Conservation (phyloP, 2,329 filamentous ascomycete species). For the Ploettnerulaceae sp. region DNA sequence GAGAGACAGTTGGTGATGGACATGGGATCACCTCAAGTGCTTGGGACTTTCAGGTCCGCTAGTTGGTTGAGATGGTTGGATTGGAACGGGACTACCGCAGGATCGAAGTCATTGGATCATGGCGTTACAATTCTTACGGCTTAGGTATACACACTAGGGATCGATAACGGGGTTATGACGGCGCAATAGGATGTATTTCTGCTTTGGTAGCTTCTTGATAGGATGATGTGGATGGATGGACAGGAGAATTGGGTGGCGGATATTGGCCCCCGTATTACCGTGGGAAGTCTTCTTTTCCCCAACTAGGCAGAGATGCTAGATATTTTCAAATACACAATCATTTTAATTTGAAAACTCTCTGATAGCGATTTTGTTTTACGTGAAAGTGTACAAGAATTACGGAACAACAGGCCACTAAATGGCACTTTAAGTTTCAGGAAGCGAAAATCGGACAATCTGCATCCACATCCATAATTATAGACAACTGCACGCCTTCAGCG, state of each 20-base stretch:
- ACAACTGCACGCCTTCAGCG: background rate
- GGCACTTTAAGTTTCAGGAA: background rate
- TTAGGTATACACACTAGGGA: constrained; percentile 14
- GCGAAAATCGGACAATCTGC: background rate
- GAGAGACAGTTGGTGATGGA: constrained; percentile 8
- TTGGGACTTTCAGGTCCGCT: background rate
- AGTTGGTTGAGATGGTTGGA: background rate
- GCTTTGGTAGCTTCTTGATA: constrained; percentile 1
- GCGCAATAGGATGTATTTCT: constrained; percentile 12
- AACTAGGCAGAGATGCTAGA: constrained; percentile 8
- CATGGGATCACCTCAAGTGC: constrained; percentile 1
- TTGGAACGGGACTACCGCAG: constrained; percentile 16
- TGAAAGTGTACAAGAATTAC: no score
- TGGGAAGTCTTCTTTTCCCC: constrained; percentile 3
- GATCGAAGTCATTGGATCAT: constrained; percentile 22
- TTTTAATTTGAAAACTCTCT: background rate
- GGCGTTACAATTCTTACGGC: constrained; percentile 18
- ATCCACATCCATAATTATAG: background rate
- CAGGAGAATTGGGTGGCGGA: background rate
- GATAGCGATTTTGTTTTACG: background rate
- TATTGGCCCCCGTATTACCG: constrained; percentile 4
- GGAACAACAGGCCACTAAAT: no score
- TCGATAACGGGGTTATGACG: constrained; percentile 8
- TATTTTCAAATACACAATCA: constrained; percentile 2
- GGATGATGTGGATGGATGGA: background rate